A percentile compares a stretch with the other conserved stretches of the same genome.
Evolutionary conservation across 1,284 basidiomycete species (phyloP).

Genomic region (Apiotrichum brassicae): DNA sequence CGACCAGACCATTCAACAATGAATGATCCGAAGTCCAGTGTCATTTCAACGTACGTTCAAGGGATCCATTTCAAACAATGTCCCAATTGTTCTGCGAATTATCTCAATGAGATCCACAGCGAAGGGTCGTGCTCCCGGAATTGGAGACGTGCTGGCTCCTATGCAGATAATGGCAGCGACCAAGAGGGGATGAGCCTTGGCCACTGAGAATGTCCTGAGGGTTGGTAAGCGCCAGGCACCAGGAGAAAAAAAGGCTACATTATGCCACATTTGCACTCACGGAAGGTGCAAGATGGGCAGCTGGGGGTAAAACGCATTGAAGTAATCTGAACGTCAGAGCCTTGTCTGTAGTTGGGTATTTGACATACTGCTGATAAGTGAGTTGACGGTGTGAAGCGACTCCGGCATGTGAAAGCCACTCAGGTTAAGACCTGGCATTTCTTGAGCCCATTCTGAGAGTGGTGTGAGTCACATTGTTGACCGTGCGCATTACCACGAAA

Average conservation of each 20-base stretch:
- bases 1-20: too few relatives aligned
- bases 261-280: neutral
- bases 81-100: constrained; percentile 17
- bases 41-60: constrained; percentile 14
- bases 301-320: constrained; percentile 22
- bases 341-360: too few relatives aligned
- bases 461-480: too few relatives aligned
- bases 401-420: constrained; percentile 16
- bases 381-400: constrained; percentile 17
- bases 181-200: constrained; percentile 18
- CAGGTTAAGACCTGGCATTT: constrained; percentile 16
- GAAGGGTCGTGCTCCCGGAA: constrained; percentile 12
- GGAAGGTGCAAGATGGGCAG: constrained; percentile 23
- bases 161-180: constrained; percentile 21
- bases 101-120: constrained; percentile 22
- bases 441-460: constrained; percentile 1
- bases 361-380: constrained; percentile 16
- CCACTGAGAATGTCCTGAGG: constrained; percentile 16
- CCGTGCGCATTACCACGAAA: neutral
- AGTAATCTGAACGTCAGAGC: constrained; percentile 24
- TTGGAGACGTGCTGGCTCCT: constrained; percentile 17
- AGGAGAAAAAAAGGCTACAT: neutral
- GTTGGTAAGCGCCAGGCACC: constrained; percentile 1
- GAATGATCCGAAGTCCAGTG: too few relatives aligned
- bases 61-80: constrained; percentile 21